Conservation (phyloP, 169 alveolate genomes). For the Eimeria praecox region DNA sequence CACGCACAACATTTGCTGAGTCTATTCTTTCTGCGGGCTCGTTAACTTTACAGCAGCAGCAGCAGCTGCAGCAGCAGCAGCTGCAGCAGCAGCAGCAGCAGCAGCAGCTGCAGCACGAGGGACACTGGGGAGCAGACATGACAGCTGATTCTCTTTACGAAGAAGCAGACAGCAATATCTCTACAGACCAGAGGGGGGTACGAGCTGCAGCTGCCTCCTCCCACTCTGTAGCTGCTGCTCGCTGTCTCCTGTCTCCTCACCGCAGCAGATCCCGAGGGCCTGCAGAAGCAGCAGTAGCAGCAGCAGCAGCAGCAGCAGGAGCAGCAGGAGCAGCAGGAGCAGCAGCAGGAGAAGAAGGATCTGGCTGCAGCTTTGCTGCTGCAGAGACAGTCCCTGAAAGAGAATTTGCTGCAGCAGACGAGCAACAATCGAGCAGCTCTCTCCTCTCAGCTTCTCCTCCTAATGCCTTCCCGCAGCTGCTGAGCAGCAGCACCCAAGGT, state of each 20-base stretch:
- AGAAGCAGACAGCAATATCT: neutral
- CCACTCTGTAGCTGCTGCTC: neutral
- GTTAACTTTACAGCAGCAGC: neutral
- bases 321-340: neutral
- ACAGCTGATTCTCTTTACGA: neutral
- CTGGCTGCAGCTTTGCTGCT: neutral
- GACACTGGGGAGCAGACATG: neutral
- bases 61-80: neutral
- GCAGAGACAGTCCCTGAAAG: neutral
- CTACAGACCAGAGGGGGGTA: neutral
- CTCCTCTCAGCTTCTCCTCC: neutral
- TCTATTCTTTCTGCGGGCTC: neutral
- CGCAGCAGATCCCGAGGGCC: neutral
- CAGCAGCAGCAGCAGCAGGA: neutral
- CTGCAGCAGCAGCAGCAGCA: neutral
- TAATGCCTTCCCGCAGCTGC: neutral
- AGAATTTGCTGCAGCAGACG: neutral
- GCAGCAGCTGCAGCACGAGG: constrained; percentile 24
- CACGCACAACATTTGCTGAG: neutral
- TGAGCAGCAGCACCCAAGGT: neutral
- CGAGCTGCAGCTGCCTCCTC: neutral
- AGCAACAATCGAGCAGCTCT: neutral
- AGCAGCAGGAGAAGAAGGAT: neutral
- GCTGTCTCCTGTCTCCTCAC: neutral
- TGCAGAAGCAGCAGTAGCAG: neutral